Evolutionary conservation across 2,329 filamentous ascomycete species (phyloP).

Genomic region (Fusarium staphyleae): DNA sequence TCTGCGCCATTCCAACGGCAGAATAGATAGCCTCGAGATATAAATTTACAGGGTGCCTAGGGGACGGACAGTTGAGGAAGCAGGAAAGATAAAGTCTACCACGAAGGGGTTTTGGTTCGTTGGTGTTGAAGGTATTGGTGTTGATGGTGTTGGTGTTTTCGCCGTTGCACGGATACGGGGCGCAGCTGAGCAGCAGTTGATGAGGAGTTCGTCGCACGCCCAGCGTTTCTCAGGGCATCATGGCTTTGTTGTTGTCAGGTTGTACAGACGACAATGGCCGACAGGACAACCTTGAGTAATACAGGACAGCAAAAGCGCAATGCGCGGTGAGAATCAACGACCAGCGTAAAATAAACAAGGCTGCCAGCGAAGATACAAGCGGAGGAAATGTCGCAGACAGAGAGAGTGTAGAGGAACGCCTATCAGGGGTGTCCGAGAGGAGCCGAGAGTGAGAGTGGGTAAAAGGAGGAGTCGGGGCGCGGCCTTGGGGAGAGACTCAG

Average conservation of each 20-base stretch:
- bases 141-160: constrained; percentile 18
- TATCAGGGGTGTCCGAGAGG: constrained; percentile 30
- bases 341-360: constrained; percentile 31
- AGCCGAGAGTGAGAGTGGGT: constrained; percentile 34
- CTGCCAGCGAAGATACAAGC: constrained; percentile 4
- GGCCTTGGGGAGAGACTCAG: constrained; percentile 3
- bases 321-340: constrained; percentile 19
- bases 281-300: constrained; percentile 3
- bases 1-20: constrained; percentile 39
- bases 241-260: constrained; percentile 29
- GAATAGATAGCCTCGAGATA: constrained; percentile 7
- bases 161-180: constrained; percentile 40
- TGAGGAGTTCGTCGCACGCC: constrained; percentile 37
- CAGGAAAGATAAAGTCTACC: not conserved
- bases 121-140: constrained; percentile 16
- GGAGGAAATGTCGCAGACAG: constrained; percentile 33
- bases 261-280: constrained; percentile 33
- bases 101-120: constrained; percentile 27
- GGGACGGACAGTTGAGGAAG: not conserved
- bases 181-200: constrained; percentile 16
- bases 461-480: constrained; percentile 22
- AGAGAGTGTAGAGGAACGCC: constrained; percentile 10
- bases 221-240: constrained; percentile 43
- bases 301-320: constrained; percentile 15
- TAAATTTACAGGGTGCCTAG: constrained; percentile 1